A percentile compares a stretch with the other conserved stretches of the same genome.
Evolutionary conservation across 306 rosid genomes (phyloP).

Genomic region (Hippophae gyantsensis): DNA sequence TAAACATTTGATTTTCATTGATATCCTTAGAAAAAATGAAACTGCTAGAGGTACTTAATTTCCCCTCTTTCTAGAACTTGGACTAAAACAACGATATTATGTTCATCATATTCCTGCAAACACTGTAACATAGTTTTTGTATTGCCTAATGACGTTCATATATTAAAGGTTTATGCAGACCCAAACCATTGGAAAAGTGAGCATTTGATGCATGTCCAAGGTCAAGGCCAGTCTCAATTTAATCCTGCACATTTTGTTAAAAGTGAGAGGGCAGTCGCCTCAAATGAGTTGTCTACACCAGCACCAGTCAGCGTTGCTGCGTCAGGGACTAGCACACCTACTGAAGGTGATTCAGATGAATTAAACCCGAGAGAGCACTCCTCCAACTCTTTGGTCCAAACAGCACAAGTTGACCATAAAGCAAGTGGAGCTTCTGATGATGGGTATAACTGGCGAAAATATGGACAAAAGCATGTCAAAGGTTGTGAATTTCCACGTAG

Average conservation of each 20-base stretch:
- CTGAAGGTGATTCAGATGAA: slow-evolving; percentile 55
- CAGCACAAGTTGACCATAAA: slow-evolving; percentile 47
- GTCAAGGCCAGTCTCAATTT: slow-evolving; percentile 39
- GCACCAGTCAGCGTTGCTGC: slow-evolving; percentile 44
- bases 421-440: slow-evolving; percentile 62
- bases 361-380: slow-evolving; percentile 41
- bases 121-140: slow-evolving; percentile 10
- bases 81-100: not conserved
- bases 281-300: slow-evolving; percentile 49
- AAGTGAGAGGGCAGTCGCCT: slow-evolving; percentile 45
- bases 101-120: not conserved
- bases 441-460: slow-evolving; percentile 97
- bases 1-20: not conserved
- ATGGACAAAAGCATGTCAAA: slow-evolving; percentile 93
- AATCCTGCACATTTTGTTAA: slow-evolving; percentile 40
- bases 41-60: no score
- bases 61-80: no score
- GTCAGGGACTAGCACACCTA: slow-evolving; percentile 38
- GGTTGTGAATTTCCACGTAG: slow-evolving; percentile 98
- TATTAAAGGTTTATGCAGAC: slow-evolving; percentile 69
- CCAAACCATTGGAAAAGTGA: slow-evolving; percentile 39
- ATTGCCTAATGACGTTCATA: slow-evolving; percentile 35
- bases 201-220: slow-evolving; percentile 46
- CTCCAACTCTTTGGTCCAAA: slow-evolving; percentile 38
- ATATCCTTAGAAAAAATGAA: no score